These are phyloP conservation scores for Microcera coccophila DNA, from an alignment of 2,329 filamentous ascomycete species.

Conservation along the genomic window DNA sequence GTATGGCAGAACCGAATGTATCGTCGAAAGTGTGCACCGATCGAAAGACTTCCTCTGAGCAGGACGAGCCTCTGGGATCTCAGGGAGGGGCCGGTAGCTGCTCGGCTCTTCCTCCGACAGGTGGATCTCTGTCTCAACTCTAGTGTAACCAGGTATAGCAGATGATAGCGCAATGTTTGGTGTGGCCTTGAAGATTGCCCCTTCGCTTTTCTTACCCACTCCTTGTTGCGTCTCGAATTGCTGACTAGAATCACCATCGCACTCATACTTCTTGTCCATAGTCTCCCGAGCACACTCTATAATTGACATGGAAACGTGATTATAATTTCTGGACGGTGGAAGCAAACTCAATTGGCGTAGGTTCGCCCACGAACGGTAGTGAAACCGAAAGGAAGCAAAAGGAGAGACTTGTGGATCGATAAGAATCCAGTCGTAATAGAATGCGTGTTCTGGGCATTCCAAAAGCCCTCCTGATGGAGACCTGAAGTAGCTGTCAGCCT, in stretches of 20 bases:
- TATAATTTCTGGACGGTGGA: constrained; percentile 23
- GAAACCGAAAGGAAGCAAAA: constrained; percentile 52
- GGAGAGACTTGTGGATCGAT: constrained; percentile 50
- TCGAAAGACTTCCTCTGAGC: constrained; percentile 6
- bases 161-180: neutral
- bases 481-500: constrained; percentile 31
- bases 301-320: too few species aligned
- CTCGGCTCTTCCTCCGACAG: neutral
- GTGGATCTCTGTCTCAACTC: neutral
- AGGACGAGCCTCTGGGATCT: constrained; percentile 13
- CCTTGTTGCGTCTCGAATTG: neutral
- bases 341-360: constrained; percentile 48
- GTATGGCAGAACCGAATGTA: constrained; percentile 15
- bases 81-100: constrained; percentile 17
- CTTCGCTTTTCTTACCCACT: neutral
- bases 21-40: constrained; percentile 6
- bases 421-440: constrained; percentile 51
- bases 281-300: neutral
- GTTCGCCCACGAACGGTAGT: constrained; percentile 52
- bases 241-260: neutral
- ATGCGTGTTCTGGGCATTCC: constrained; percentile 47
- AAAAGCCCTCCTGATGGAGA: constrained; percentile 51
- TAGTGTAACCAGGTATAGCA: neutral
- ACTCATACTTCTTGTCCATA: neutral
- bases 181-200: neutral